phyloP scores from a whole-genome alignment of 768 basidiomycete species.

The Boletus sp. region DNA sequence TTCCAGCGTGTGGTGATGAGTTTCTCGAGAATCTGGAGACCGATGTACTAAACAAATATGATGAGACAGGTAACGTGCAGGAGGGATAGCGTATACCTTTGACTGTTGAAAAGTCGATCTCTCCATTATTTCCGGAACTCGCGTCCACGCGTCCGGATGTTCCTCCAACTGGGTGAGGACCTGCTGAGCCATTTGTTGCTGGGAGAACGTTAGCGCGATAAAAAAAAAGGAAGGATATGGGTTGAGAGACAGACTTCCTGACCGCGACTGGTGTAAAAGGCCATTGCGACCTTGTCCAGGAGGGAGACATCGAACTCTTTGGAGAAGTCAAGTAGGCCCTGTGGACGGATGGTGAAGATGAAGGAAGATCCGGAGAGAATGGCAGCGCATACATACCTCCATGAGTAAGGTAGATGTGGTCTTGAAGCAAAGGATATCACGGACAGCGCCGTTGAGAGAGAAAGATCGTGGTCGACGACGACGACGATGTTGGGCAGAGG shows the following conservation, averaged over 20 bases:
- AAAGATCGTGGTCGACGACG: conserved; percentile 17
- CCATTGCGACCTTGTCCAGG: conserved; percentile 90
- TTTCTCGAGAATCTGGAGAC: conserved; percentile 94
- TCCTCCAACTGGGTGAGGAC: conserved; percentile 96
- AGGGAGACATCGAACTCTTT: conserved; percentile 90
- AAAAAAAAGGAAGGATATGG: conserved; percentile 3
- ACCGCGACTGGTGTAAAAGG: conserved; percentile 85
- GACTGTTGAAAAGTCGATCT: conserved; percentile 79
- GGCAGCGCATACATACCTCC: conserved; percentile 33
- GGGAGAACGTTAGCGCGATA: conserved; percentile 12
- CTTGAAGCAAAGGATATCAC: conserved; percentile 3
- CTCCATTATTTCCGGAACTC: conserved; percentile 93
- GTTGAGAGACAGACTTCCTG: conserved; percentile 59
- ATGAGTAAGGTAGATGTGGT: conserved; percentile 26
- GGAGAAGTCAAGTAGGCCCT: conserved; percentile 93
- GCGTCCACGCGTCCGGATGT: conserved; percentile 93
- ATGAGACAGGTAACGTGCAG: conserved; percentile 8
- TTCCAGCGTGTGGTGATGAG: conserved; percentile 95
- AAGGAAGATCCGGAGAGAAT: neutral
- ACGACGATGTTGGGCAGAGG: conserved; percentile 34
- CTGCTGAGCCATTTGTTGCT: conserved; percentile 97
- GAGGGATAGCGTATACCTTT: conserved; percentile 51
- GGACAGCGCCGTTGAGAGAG: conserved; percentile 7
- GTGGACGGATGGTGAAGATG: conserved; percentile 5
- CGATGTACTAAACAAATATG: conserved; percentile 71